Evolutionary conservation across 345 rosid genomes (phyloP), one percentile per base, ranked within the genome.

Genomic region (Conringia planisiliqua): DNA sequence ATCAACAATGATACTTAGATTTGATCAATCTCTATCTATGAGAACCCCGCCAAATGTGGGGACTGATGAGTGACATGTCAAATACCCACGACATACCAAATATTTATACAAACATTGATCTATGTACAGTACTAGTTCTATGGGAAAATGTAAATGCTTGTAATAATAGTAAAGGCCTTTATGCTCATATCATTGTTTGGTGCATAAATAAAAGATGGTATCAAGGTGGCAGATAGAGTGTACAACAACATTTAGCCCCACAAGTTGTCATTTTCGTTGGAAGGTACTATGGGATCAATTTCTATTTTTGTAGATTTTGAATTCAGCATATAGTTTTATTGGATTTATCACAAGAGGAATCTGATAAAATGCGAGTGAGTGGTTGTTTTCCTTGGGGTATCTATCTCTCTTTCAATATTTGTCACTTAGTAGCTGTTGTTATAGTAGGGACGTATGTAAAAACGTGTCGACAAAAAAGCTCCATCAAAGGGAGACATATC

Each of bases 221-320:
- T 67, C 52, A 66, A 46, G 10, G 5, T 35, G 59, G 36, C 72
- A 74, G 71, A 66, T 55, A 54, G 63, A 64, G 40, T 17, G 66
- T 47, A 47, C 78, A 48, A 40, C 44, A 74, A 60, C 62, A 33
- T 73, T 4, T 30, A 48, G 42, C 78, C 78, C 73, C 27, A 50
- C 56, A 22, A 50, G n/a, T 22, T 50, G 56, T 46, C 75, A 54
- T 63, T 55, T 35, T 70, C 61, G 4, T 62, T 61, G 75, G 75
- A 43, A 56, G 10, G 27, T 62, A 63, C 65, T n/a, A 35, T 46
- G n/a, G 22, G 36, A 47, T 56, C 42, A 57, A 36, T 71, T 63
- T 71, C 61, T 70, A 56, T 71, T 70, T 77, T 70, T 77, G 80
- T 70, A 62, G 20, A 70, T 57, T 61, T 69, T 22, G 74, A 61